These are phyloP conservation scores for Singerocomus rubriflavus DNA, from an alignment of 1,284 basidiomycete genomes.

Conservation along the genomic window DNA sequence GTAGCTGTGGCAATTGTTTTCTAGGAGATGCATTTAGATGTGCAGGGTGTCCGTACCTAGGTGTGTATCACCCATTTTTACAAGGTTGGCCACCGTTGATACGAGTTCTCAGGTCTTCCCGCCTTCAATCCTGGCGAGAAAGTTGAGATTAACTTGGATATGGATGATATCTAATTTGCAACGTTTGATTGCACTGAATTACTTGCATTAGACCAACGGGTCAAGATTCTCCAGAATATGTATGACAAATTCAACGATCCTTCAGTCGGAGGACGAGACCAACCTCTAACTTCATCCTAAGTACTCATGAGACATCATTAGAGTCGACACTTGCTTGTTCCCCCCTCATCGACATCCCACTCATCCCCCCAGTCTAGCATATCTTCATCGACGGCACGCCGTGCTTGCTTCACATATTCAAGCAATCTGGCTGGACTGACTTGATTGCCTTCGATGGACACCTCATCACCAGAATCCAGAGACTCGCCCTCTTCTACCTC, in stretches of 20 bases:
- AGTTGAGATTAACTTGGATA: slow-evolving; percentile 83
- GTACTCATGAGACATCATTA: neutral
- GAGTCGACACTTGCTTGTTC: slow-evolving; percentile 1
- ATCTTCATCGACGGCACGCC: slow-evolving; percentile 45
- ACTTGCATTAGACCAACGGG: neutral
- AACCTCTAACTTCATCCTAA: neutral
- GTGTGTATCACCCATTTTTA: slow-evolving; percentile 46
- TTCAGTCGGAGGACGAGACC: neutral
- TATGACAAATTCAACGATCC: slow-evolving; percentile 3
- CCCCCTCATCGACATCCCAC: slow-evolving; percentile 34
- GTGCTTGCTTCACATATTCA: slow-evolving; percentile 47
- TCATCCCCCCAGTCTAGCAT: slow-evolving; percentile 63
- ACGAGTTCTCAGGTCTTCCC: slow-evolving; percentile 66
- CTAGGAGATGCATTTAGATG: slow-evolving; percentile 98
- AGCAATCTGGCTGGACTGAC: slow-evolving; percentile 49
- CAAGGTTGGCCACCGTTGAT: slow-evolving; percentile 7
- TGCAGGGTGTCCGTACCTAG: slow-evolving; percentile 92
- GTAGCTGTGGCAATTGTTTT: slow-evolving; percentile 97
- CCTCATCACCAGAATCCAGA: slow-evolving; percentile 32
- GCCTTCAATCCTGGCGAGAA: slow-evolving; percentile 99
- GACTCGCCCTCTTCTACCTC: slow-evolving; percentile 26
- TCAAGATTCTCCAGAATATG: slow-evolving; percentile 2
- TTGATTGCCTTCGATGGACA: slow-evolving; percentile 33
- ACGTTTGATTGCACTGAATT: neutral
- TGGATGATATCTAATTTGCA: slow-evolving; percentile 74